These are phyloP conservation scores for Thermochaetoides thermophila DNA, from an alignment of 495 filamentous ascomycete genomes.

Conservation along the genomic window DNA sequence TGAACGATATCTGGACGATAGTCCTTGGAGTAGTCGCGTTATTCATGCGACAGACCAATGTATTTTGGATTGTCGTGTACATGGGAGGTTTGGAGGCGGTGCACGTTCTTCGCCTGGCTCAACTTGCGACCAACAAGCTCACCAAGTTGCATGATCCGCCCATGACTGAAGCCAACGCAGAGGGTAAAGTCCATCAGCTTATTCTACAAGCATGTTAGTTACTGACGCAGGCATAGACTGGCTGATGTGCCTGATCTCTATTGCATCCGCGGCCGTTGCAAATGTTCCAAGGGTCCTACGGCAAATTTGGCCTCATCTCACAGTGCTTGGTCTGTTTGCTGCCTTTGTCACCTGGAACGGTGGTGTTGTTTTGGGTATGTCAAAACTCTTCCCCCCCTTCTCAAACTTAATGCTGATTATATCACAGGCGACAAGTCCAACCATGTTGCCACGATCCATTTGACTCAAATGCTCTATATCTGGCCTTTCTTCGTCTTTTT, in stretches of 20 bases:
- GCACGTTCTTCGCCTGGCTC: conserved; percentile 27
- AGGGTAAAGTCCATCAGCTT: conserved; percentile 29
- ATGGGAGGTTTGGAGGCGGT: conserved; percentile 62
- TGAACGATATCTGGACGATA: conserved; percentile 29
- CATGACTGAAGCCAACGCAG: conserved; percentile 37
- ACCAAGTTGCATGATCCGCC: conserved; percentile 42
- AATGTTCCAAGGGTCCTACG: conserved; percentile 39
- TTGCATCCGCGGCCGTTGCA: conserved; percentile 38
- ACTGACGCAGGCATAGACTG: conserved; percentile 20
- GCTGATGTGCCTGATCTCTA: conserved; percentile 40
- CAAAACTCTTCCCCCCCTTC: too few species aligned
- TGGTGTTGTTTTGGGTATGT: conserved; percentile 73
- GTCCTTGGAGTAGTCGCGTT: conserved; percentile 48
- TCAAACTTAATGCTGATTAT: not conserved
- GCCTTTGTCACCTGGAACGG: conserved; percentile 75
- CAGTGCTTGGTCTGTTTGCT: conserved; percentile 52
- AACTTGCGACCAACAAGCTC: conserved; percentile 11
- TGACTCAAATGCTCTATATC: conserved; percentile 89
- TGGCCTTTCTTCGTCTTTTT: conserved; percentile 83
- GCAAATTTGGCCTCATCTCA: conserved; percentile 51
- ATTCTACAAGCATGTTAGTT: not conserved
- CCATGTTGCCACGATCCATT: conserved; percentile 74
- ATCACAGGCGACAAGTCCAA: conserved; percentile 74
- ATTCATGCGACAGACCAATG: conserved; percentile 81
- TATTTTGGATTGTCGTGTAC: conserved; percentile 87